Conservation (phyloP, 371 early-diverging fungal species). For the Mortierella sp. region DNA sequence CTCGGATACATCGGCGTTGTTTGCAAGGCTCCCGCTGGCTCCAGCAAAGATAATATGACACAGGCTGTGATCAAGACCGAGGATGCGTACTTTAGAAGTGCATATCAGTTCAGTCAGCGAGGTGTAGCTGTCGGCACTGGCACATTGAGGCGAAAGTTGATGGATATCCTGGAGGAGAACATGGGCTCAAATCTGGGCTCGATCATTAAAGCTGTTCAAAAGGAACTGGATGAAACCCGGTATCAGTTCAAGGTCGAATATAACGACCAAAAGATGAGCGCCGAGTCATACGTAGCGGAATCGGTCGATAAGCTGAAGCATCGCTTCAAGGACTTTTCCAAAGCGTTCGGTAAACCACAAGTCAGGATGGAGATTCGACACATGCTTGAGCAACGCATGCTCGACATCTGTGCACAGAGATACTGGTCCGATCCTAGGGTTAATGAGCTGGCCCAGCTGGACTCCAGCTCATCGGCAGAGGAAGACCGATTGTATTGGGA, state of each 20-base stretch:
- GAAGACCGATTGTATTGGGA: constrained; percentile 79
- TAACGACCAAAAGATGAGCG: constrained; percentile 93
- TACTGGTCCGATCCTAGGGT: constrained; percentile 92
- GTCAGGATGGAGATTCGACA: constrained; percentile 88
- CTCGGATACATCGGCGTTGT: constrained; percentile 99
- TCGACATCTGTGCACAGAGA: constrained; percentile 91
- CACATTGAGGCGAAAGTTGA: constrained; percentile 83
- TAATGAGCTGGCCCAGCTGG: constrained; percentile 70
- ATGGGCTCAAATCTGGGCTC: constrained; percentile 88
- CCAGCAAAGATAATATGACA: constrained; percentile 62
- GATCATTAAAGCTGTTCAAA: constrained; percentile 90
- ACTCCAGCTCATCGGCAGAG: constrained; percentile 57
- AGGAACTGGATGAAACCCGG: constrained; percentile 92
- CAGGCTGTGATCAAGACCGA: constrained; percentile 78
- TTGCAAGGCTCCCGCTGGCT: constrained; percentile 73
- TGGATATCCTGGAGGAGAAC: constrained; percentile 90
- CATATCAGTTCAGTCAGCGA: constrained; percentile 69
- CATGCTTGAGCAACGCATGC: constrained; percentile 89
- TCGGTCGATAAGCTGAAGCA: constrained; percentile 93
- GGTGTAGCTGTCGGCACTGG: constrained; percentile 87
- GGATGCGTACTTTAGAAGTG: constrained; percentile 75
- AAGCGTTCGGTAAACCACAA: constrained; percentile 90
- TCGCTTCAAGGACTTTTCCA: constrained; percentile 90
- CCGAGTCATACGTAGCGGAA: constrained; percentile 96
- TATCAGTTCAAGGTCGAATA: constrained; percentile 99